These are phyloP conservation scores for Grigorovia humatica DNA, from an alignment of 805 yeast species.

Conservation along the genomic window DNA sequence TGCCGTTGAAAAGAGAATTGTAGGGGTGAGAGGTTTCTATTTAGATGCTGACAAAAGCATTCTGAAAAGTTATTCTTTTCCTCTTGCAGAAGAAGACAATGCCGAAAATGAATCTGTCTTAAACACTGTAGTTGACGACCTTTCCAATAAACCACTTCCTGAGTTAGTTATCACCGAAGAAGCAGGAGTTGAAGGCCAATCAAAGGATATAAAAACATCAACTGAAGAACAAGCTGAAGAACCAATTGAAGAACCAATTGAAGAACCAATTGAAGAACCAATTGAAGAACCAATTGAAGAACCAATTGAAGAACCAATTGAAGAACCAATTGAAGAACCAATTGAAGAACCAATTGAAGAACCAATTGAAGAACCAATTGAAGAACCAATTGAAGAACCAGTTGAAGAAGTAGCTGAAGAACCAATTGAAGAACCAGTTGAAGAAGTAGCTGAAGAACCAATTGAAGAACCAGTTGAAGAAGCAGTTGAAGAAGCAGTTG, in stretches of 20 bases:
- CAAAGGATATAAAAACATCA: not conserved
- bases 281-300: constrained; percentile 6
- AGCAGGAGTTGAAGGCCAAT: not conserved
- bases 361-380: constrained; percentile 9
- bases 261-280: constrained; percentile 4
- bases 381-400: constrained; percentile 1
- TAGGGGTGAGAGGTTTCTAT: constrained; percentile 85
- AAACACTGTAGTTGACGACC: not conserved
- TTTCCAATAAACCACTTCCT: constrained; percentile 1
- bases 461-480: constrained; percentile 13
- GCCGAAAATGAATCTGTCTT: not conserved
- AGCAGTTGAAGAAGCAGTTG: constrained; percentile 12
- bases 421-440: constrained; percentile 5
- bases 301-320: constrained; percentile 2
- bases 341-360: constrained; percentile 2
- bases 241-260: constrained; percentile 2
- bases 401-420: constrained; percentile 3
- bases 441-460: constrained; percentile 12
- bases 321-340: constrained; percentile 4
- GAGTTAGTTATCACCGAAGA: not conserved
- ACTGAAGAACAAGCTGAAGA: constrained; percentile 2
- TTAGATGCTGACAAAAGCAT: constrained; percentile 42
- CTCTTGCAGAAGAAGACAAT: constrained; percentile 5
- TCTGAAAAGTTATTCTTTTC: constrained; percentile 38
- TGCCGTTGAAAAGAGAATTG: constrained; percentile 76